These are phyloP conservation scores for Debaryomycetaceae sp. DNA, from an alignment of 1,139 yeast species.

Conservation along the genomic window DNA sequence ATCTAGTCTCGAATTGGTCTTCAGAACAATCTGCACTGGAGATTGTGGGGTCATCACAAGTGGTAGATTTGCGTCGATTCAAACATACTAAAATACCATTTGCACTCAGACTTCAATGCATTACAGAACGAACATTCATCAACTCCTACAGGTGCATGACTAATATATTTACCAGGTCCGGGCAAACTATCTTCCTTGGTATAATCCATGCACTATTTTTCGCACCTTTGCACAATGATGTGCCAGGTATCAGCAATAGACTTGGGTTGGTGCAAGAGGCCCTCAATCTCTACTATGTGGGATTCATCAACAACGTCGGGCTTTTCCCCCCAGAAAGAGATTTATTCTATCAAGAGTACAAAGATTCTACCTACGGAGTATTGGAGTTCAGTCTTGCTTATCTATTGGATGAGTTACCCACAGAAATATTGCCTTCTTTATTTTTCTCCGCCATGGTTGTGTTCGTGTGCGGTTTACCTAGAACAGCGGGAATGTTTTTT, in stretches of 20 bases:
- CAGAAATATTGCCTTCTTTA: constrained; percentile 60
- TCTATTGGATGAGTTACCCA: constrained; percentile 67
- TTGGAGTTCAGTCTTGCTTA: constrained; percentile 65
- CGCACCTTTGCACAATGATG: constrained; percentile 61
- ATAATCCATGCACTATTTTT: constrained; percentile 66
- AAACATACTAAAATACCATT: constrained; percentile 21
- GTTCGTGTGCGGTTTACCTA: constrained; percentile 71
- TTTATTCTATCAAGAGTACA: constrained; percentile 74
- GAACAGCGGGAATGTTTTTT: constrained; percentile 65
- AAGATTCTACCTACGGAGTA: constrained; percentile 70
- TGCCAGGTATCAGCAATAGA: constrained; percentile 60
- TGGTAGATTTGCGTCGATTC: constrained; percentile 18
- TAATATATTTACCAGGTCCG: constrained; percentile 61
- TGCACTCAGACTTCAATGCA: constrained; percentile 24
- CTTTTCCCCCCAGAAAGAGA: constrained; percentile 72
- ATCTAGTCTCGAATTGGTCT: constrained; percentile 40
- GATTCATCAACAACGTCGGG: constrained; percentile 74
- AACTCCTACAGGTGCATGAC: constrained; percentile 61
- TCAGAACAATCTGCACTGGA: neutral
- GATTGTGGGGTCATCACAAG: constrained; percentile 4
- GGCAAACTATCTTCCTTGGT: constrained; percentile 65
- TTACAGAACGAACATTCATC: constrained; percentile 31
- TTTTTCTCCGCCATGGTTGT: constrained; percentile 61
- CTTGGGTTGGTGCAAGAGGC: constrained; percentile 76
- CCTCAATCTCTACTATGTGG: constrained; percentile 70